phyloP scores from a whole-genome alignment of 345 rosid species.

The rapeseed (Brassica napus) region Da-Ae NC_063436.1:7078001-7078500 shows the following conservation, averaged over 20 bases:
- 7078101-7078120: background rate
- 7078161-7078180: no score
- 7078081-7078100: background rate
- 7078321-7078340: conserved; percentile 43
- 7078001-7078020: conserved; percentile 60
- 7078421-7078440: conserved; percentile 6
- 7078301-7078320: conserved; percentile 48
- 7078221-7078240: background rate
- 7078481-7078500: conserved; percentile 44
- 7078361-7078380: conserved; percentile 46
- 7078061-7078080: background rate
- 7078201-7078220: no score
- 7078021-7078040: conserved; percentile 95
- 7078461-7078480: conserved; percentile 46
- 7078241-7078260: conserved; percentile 36
- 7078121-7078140: background rate
- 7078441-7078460: background rate
- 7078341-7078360: conserved; percentile 19
- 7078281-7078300: conserved; percentile 49
- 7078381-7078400: conserved; percentile 1
- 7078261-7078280: conserved; percentile 50
- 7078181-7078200: no score
- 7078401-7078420: background rate
- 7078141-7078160: no score
- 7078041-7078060: conserved; percentile 55